phyloP scores from a whole-genome alignment of 768 basidiomycete species.

The Suillus variegatus region DNA sequence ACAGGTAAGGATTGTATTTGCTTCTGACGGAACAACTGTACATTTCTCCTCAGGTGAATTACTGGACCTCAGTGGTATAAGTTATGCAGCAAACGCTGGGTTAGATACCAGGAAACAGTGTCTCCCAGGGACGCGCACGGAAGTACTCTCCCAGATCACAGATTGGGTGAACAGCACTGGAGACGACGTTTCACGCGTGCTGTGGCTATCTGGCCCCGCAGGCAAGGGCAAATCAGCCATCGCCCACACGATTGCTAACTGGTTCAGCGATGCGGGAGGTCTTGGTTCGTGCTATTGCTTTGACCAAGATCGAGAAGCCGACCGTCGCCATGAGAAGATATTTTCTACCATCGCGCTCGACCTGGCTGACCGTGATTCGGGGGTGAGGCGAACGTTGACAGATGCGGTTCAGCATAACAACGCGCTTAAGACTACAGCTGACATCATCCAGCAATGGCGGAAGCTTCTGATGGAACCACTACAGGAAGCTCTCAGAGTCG shows the following conservation, averaged over 20 bases:
- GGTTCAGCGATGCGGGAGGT: not conserved
- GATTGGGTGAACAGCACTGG: constrained; percentile 21
- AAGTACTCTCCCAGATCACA: constrained; percentile 26
- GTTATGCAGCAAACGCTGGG: not conserved
- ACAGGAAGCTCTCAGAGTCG: constrained; percentile 3
- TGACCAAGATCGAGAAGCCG: constrained; percentile 6
- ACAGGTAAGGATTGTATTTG: not conserved
- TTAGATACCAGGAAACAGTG: constrained; percentile 10
- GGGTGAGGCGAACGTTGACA: not conserved
- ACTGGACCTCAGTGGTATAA: not conserved
- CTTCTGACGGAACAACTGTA: not conserved
- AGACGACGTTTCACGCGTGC: not conserved
- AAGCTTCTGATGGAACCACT: constrained; percentile 17
- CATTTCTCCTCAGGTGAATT: not conserved
- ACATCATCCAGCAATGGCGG: constrained; percentile 14
- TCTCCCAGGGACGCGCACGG: constrained; percentile 20
- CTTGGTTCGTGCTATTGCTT: constrained; percentile 7
- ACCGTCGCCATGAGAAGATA: constrained; percentile 8
- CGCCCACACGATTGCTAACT: constrained; percentile 19
- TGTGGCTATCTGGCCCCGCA: not conserved
- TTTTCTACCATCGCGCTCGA: constrained; percentile 15
- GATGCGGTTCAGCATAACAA: not conserved
- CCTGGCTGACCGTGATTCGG: constrained; percentile 1
- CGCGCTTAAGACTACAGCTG: not conserved
- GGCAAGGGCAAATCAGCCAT: not conserved